Evolutionary conservation across 1,139 yeast genomes (phyloP), one percentile per base, ranked within the genome.

Genomic region (Taphrina betulina): DNA sequence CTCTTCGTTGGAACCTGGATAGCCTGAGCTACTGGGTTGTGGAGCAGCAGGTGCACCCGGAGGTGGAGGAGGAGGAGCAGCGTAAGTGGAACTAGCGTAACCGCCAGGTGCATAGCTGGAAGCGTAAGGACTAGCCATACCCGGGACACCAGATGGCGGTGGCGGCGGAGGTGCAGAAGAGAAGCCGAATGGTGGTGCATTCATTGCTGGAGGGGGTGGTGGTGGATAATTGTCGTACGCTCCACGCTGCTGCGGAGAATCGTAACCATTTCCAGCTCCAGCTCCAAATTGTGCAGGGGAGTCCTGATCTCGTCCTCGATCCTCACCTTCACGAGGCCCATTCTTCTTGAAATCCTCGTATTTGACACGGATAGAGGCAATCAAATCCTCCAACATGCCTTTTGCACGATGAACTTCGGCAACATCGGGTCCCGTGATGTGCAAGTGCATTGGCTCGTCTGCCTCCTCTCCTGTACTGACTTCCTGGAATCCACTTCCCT

Each of bases 401-500:
- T 64, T 65, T 7, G 74, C 75, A 16, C 61, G 54, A 14, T 59
- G 63, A 1, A 71, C 63, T 17, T 60, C 63, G 5, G 62, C 68
- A 23, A 62, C 59, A 33, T 65, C 66, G 2, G 60, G 65, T 7
- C 72, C 72, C 58, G 61, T 44, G 40, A 71, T 61, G 56, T 67
- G 69, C 22, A 72, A 55, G 59, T 65, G 70, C 63, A 69, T 53
- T 3, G 72, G 72, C 33, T 63, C 65, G 50, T 67, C 70, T 22
- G 67, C 68, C 57, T 72, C 74, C 28, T 58, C 54, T 3, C 68
- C 69, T 10, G 72, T 68, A 22, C 60, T 58, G 36, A 65, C 60
- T 41, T 71, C 74, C 33, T 68, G 50, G 58, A 64, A 71, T 3
- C 71, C 71, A 5, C 73, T 68, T 16, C 74, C 74, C 17, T 65